A percentile compares a stretch with the other conserved stretches of the same genome.
These are phyloP conservation scores for Pseudomonodictys pantanalensis DNA, from an alignment of 495 filamentous ascomycete genomes.

Conservation along the genomic window DNA sequence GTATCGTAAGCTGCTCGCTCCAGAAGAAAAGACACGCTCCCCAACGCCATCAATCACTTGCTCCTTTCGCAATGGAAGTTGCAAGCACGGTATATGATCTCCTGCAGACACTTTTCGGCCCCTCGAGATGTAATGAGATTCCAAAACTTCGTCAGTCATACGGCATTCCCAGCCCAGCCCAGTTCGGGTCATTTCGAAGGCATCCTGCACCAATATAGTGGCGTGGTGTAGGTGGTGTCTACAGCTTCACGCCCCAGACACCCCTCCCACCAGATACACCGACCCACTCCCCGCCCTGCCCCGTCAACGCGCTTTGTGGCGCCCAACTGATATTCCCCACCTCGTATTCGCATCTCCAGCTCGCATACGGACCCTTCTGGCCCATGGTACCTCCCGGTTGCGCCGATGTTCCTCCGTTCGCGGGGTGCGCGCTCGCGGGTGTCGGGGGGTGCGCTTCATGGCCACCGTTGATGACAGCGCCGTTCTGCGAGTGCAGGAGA, in stretches of 20 bases:
- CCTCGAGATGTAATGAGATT: too few species aligned
- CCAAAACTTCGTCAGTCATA: too few species aligned
- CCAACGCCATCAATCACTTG: too few species aligned
- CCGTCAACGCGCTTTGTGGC: slow-evolving; percentile 67
- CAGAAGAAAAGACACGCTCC: too few species aligned
- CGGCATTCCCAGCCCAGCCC: too few species aligned
- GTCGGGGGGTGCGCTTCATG: slow-evolving; percentile 51
- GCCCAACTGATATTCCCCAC: slow-evolving; percentile 94
- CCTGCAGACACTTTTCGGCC: too few species aligned
- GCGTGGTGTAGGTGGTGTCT: too few species aligned
- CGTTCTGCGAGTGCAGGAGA: slow-evolving; percentile 63
- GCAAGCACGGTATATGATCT: too few species aligned
- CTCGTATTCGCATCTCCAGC: slow-evolving; percentile 95
- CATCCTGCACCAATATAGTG: too few species aligned
- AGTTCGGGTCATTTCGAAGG: too few species aligned
- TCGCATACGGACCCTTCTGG: slow-evolving; percentile 64
- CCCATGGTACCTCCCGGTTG: slow-evolving; percentile 12
- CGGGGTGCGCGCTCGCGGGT: slow-evolving; percentile 7
- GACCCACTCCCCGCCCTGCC: slow-evolving; percentile 86
- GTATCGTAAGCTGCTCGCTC: too few species aligned
- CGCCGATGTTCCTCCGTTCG: slow-evolving; percentile 38
- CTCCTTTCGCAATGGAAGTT: too few species aligned
- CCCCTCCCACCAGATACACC: slow-evolving; percentile 89
- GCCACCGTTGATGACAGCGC: slow-evolving; percentile 38
- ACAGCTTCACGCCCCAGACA: slow-evolving; percentile 81